phyloP scores from a whole-genome alignment of 441 rosid species.

The Brassica hybrid region DNA sequence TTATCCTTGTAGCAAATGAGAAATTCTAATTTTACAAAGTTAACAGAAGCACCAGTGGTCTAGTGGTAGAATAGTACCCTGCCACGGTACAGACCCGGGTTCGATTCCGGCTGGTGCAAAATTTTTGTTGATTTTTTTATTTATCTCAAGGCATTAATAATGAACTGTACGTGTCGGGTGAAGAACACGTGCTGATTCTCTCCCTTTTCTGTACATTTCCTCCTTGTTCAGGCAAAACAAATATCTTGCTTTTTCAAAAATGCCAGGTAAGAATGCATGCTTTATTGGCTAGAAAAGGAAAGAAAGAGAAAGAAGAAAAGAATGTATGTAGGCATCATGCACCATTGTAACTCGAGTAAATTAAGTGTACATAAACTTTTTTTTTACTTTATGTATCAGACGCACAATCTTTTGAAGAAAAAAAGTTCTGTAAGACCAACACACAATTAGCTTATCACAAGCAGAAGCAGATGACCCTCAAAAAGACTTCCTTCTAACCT shows the following conservation, averaged over 20 bases:
- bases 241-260: slow-evolving; percentile 6
- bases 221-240: slow-evolving; percentile 8
- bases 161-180: slow-evolving; percentile 4
- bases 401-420: background rate
- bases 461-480: too few relatives aligned
- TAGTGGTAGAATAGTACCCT: slow-evolving; percentile 98
- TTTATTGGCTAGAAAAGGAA: background rate
- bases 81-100: slow-evolving; percentile 97
- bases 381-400: slow-evolving; percentile 2
- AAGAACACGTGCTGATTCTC: slow-evolving; percentile 23
- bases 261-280: slow-evolving; percentile 27
- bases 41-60: slow-evolving; percentile 69
- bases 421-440: background rate
- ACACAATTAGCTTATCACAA: too few relatives aligned
- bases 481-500: too few relatives aligned
- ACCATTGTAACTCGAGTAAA: background rate
- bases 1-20: background rate
- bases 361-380: background rate
- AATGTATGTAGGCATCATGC: background rate
- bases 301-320: background rate
- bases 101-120: slow-evolving; percentile 64
- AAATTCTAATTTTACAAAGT: too few relatives aligned
- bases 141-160: background rate
- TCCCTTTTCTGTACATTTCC: background rate
- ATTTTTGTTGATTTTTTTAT: background rate